A percentile compares a stretch with the other conserved stretches of the same genome.
phyloP scores from a whole-genome alignment of 1,284 basidiomycete species.

The Abortiporus biennis region DNA sequence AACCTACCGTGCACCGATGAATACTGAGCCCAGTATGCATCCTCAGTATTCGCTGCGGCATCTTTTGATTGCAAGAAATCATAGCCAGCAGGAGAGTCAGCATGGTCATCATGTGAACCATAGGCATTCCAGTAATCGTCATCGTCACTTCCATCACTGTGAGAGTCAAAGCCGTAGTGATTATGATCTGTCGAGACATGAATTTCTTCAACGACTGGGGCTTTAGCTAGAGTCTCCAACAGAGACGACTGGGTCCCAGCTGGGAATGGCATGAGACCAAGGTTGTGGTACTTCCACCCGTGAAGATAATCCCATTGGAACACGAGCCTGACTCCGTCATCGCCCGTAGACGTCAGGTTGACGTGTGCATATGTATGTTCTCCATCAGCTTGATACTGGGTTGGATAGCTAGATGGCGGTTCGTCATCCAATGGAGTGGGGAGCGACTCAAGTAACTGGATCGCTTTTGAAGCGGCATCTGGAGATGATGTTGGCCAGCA shows the following conservation, averaged over 20 bases:
- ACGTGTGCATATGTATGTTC: conserved; percentile 60
- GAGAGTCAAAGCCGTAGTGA: conserved; percentile 17
- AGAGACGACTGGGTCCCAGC: conserved; percentile 37
- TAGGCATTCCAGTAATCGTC: conserved; percentile 68
- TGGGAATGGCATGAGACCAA: conserved; percentile 69
- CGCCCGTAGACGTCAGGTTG: conserved; percentile 33
- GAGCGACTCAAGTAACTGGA: conserved; percentile 42
- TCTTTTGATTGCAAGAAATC: conserved; percentile 19
- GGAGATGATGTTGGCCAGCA: conserved; percentile 54
- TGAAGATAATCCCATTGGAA: conserved; percentile 56
- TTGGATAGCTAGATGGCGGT: conserved; percentile 27
- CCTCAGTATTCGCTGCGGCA: conserved; percentile 40
- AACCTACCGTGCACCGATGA: conserved; percentile 55
- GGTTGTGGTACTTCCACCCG: conserved; percentile 68
- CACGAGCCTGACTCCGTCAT: conserved; percentile 47
- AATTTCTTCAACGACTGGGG: conserved; percentile 12
- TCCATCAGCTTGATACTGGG: conserved; percentile 53
- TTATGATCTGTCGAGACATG: conserved; percentile 6
- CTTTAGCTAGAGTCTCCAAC: conserved; percentile 25
- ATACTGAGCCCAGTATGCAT: conserved; percentile 74
- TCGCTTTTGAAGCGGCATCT: conserved; percentile 22
- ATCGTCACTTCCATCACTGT: conserved; percentile 32
- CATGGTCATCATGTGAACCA: conserved; percentile 30
- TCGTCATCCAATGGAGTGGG: conserved; percentile 32
- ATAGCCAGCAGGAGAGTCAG: conserved; percentile 11